Evolutionary conservation across 768 basidiomycete genomes (phyloP), one percentile per base, ranked within the genome.

Genomic region (Tylopilus rubrobrunneus): DNA sequence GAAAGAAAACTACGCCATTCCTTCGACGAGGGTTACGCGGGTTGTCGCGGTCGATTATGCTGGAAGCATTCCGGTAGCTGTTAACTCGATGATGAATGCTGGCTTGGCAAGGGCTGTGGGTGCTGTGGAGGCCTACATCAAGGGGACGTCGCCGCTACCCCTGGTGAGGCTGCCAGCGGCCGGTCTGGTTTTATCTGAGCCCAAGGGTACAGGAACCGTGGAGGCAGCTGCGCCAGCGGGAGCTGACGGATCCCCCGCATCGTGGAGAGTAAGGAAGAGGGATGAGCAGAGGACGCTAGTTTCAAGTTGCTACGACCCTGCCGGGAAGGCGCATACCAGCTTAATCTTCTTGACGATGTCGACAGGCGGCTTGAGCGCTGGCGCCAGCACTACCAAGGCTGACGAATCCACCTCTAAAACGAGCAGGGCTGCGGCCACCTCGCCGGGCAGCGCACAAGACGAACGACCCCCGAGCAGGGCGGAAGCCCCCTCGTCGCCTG

Each of bases 1-100:
- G 23, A 86, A 86, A 56, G 93, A 96, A 70, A 92, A 92, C 58
- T 96, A 93, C 65, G 82, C 92, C 12, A 96, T 98, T 43, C 97
- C 95, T 1, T 97, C 93, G 4, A 92, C 94, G 37, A 73, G 88
- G 45, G 95, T 92, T 68, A 93, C 89, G 42, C 78, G 90, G 52
- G 75, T 96, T 39, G 83, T 89, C 4, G 87, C 90, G 1, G 79
- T 94, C 54, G 95, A 98, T 69, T 92, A 86, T 64, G 85, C 86
- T 9, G 95, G 92, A 3, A 85, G 84, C 1, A 81, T 96, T 37
- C 93, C 94, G 0, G 81, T 85, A 17, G 86, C 91, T 0, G 80
- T 93, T 55, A 96, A 94, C 67, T 82, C 87, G 19, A 83, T 88
- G 73, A 84, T 92, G 65, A 98, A 97, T 62, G 81, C 84, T 2